Evolutionary conservation across 1,284 basidiomycete species (phyloP).

Genomic region (Thelephora terrestris): DNA sequence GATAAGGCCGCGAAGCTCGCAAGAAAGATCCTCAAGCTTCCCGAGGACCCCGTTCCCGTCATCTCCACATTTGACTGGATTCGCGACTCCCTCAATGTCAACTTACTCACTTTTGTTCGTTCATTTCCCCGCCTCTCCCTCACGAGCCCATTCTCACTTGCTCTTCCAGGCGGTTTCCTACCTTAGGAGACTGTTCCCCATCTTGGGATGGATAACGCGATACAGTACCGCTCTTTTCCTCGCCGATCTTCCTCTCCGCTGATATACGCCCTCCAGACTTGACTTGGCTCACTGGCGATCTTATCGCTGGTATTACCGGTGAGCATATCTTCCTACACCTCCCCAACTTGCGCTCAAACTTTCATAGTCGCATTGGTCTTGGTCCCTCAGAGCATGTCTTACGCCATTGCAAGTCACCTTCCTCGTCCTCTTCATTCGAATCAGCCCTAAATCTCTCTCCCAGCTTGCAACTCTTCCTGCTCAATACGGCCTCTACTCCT

Average conservation of each 20-base stretch:
- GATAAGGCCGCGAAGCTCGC: constrained; percentile 35
- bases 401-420: constrained; percentile 43
- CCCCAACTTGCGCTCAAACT: background rate
- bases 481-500: constrained; percentile 93
- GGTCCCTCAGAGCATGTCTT: constrained; percentile 85
- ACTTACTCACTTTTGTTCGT: constrained; percentile 35
- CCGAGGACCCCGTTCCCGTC: constrained; percentile 47
- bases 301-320: constrained; percentile 76
- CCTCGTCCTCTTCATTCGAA: background rate
- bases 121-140: constrained; percentile 22
- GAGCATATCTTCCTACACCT: background rate
- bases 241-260: constrained; percentile 8
- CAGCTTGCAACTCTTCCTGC: constrained; percentile 79
- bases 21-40: constrained; percentile 51
- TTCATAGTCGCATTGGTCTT: constrained; percentile 77
- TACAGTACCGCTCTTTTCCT: constrained; percentile 51
- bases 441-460: constrained; percentile 8
- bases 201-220: constrained; percentile 71
- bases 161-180: constrained; percentile 46
- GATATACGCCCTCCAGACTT: constrained; percentile 33
- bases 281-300: constrained; percentile 69
- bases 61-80: constrained; percentile 49
- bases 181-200: constrained; percentile 68
- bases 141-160: constrained; percentile 7
- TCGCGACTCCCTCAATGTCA: constrained; percentile 19